Conservation (phyloP, 2,329 filamentous ascomycete genomes). For the Stagonosporopsis tanaceti region DNA sequence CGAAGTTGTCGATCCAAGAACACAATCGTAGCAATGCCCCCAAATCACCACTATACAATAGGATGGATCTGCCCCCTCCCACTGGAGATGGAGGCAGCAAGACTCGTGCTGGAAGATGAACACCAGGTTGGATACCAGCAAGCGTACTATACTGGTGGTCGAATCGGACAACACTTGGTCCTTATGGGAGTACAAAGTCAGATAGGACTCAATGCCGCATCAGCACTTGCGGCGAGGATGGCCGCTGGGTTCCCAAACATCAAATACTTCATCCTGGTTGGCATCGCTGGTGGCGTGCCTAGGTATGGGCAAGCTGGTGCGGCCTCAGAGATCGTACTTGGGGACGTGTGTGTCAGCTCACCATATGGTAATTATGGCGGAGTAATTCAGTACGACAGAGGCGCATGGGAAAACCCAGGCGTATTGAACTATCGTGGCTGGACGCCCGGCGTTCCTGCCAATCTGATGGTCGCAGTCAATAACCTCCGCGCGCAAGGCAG, state of each 20-base stretch:
- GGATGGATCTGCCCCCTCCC: not conserved
- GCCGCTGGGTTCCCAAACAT: constrained; percentile 22
- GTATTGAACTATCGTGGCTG: constrained; percentile 20
- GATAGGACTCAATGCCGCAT: not conserved
- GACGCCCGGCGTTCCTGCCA: constrained; percentile 18
- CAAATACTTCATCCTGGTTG: constrained; percentile 26
- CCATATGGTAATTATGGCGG: constrained; percentile 27
- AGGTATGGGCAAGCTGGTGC: constrained; percentile 24
- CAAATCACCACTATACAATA: not conserved
- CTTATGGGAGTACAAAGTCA: not conserved
- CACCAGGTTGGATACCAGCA: not conserved
- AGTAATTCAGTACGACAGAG: constrained; percentile 31
- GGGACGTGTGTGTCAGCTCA: constrained; percentile 32
- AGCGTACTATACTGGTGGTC: not conserved
- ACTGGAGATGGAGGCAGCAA: not conserved
- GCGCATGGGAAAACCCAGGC: constrained; percentile 24
- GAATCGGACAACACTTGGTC: not conserved
- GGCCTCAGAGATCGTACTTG: constrained; percentile 24
- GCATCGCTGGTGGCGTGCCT: constrained; percentile 33
- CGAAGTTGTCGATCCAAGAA: no score
- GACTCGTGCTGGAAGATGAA: not conserved
- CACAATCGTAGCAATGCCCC: not conserved
- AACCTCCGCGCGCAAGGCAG: constrained; percentile 3
- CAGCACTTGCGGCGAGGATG: constrained; percentile 16
- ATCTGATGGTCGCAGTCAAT: not conserved